Evolutionary conservation across 495 filamentous ascomycete species (phyloP).

Genomic region (Penicillium riverlandense): DNA sequence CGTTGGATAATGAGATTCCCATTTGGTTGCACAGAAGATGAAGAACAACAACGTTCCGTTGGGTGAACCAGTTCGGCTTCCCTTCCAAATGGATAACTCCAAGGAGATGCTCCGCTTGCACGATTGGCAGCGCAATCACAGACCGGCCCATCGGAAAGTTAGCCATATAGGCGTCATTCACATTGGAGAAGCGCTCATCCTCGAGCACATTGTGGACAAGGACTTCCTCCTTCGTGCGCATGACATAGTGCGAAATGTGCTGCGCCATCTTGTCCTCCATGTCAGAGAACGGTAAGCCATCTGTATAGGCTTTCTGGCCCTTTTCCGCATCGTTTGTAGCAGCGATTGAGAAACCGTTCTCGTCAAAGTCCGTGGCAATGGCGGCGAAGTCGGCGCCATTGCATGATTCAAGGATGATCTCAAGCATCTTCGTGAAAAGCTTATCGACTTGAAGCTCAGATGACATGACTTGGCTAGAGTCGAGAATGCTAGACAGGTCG

Average conservation of each 20-base stretch:
- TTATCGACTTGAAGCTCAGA: constrained; percentile 81
- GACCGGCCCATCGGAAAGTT: constrained; percentile 65
- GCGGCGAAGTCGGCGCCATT: constrained; percentile 73
- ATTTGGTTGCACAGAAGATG: constrained; percentile 86
- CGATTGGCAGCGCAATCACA: constrained; percentile 79
- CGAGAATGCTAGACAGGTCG: constrained; percentile 77
- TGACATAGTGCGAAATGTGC: constrained; percentile 73
- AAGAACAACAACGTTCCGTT: constrained; percentile 77
- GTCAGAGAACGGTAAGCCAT: constrained; percentile 57
- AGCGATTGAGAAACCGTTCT: constrained; percentile 66
- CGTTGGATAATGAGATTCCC: constrained; percentile 81
- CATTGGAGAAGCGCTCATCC: constrained; percentile 83
- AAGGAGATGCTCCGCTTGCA: constrained; percentile 68
- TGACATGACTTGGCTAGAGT: constrained; percentile 84
- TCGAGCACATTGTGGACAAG: constrained; percentile 76
- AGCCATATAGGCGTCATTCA: constrained; percentile 60
- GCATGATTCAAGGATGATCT: constrained; percentile 82
- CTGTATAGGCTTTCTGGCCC: constrained; percentile 47
- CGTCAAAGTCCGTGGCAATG: constrained; percentile 68
- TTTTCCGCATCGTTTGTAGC: constrained; percentile 65
- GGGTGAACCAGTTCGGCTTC: constrained; percentile 76
- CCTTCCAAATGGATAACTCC: constrained; percentile 85
- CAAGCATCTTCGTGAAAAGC: constrained; percentile 80
- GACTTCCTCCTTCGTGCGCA: constrained; percentile 75
- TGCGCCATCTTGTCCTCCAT: constrained; percentile 62